phyloP scores from a whole-genome alignment of 768 basidiomycete genomes.

The Glaciozyma martinii region DNA sequence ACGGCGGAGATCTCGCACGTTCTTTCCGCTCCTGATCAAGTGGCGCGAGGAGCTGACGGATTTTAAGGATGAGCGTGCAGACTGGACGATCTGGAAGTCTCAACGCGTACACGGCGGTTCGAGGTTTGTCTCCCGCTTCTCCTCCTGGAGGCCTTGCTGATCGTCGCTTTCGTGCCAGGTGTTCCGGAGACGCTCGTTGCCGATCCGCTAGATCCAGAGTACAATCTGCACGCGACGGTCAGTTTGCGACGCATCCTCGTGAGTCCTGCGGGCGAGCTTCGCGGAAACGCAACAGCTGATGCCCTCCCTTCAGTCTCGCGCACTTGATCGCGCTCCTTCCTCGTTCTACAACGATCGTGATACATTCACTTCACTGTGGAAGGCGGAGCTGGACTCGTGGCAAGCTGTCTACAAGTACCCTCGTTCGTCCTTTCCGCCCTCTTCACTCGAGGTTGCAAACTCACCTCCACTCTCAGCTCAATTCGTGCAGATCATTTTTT shows the following conservation, averaged over 20 bases:
- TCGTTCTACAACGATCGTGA: too few species aligned
- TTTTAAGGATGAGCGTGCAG: not conserved
- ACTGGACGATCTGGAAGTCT: not conserved
- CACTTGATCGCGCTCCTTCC: too few species aligned
- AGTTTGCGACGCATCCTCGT: conserved; percentile 19
- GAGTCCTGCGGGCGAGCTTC: not conserved
- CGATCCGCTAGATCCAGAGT: conserved; percentile 6
- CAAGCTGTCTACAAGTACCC: not conserved
- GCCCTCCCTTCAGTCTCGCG: too few species aligned
- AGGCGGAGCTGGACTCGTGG: too few species aligned
- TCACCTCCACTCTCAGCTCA: not conserved
- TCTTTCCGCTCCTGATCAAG: not conserved
- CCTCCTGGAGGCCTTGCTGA: not conserved
- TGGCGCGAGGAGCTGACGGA: not conserved
- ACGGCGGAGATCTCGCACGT: not conserved
- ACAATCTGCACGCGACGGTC: conserved; percentile 12
- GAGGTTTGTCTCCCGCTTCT: not conserved
- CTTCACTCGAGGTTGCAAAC: too few species aligned
- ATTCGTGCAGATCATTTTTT: conserved; percentile 19
- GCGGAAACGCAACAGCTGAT: conserved; percentile 3
- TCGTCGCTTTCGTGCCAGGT: not conserved
- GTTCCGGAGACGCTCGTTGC: not conserved
- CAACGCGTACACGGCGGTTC: too few species aligned
- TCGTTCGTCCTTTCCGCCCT: not conserved
- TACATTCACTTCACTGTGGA: too few species aligned